A percentile compares a stretch with the other conserved stretches of the same genome.
Conservation (phyloP, 1,284 basidiomycete species). For the Leccinum huronense region DNA sequence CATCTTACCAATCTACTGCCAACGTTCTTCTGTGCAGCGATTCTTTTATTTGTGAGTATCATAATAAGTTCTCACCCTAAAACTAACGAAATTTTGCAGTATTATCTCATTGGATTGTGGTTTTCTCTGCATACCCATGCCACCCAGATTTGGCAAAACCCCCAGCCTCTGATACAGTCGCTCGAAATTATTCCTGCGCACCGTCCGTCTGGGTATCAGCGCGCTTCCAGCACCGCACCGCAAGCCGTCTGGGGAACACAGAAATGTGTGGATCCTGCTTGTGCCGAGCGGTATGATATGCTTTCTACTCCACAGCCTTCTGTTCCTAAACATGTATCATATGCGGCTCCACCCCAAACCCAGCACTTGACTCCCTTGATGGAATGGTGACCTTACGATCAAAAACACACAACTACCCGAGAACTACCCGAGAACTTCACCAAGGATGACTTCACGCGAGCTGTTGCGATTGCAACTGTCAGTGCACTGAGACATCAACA, state of each 20-base stretch:
- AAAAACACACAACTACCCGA: slow-evolving; percentile 64
- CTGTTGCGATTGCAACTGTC: slow-evolving; percentile 88
- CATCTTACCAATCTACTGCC: slow-evolving; percentile 95
- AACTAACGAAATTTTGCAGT: slow-evolving; percentile 48
- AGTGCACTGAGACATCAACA: slow-evolving; percentile 79
- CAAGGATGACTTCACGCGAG: slow-evolving; percentile 85
- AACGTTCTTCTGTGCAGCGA: slow-evolving; percentile 94
- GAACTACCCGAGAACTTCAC: slow-evolving; percentile 65
- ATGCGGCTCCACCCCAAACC: slow-evolving; percentile 45
- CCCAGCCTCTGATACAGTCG: slow-evolving; percentile 77
- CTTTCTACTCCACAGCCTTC: slow-evolving; percentile 44
- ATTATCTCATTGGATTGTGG: slow-evolving; percentile 97
- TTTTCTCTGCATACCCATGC: slow-evolving; percentile 99
- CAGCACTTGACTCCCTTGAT: slow-evolving; percentile 64
- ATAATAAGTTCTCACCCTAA: background rate
- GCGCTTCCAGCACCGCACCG: slow-evolving; percentile 24
- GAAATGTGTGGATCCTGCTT: slow-evolving; percentile 46
- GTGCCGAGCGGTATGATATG: slow-evolving; percentile 31
- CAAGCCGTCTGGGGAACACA: slow-evolving; percentile 35
- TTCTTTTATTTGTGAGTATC: slow-evolving; percentile 82
- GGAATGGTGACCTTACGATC: slow-evolving; percentile 72
- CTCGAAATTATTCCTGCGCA: slow-evolving; percentile 57
- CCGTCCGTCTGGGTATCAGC: slow-evolving; percentile 70
- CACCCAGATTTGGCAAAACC: slow-evolving; percentile 99
- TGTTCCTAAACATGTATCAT: slow-evolving; percentile 46